Evolutionary conservation across 345 rosid genomes (phyloP).

Genomic region (Eucalyptus microcorys): DNA sequence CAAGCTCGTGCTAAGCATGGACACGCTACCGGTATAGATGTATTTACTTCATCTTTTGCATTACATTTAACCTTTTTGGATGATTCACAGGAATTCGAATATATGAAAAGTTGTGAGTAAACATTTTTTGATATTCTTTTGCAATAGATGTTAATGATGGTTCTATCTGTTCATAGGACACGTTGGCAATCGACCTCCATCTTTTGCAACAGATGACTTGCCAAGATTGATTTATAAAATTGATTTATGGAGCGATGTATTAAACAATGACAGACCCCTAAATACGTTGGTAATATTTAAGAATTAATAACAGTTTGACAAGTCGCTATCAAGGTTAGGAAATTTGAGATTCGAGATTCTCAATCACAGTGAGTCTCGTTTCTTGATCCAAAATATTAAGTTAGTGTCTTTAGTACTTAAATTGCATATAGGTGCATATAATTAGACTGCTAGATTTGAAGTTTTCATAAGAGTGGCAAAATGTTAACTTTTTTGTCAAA

Average conservation of each 20-base stretch:
- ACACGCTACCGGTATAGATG: not conserved
- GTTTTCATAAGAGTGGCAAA: not conserved
- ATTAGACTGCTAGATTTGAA: not conserved
- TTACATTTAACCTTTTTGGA: not conserved
- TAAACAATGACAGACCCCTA: not conserved
- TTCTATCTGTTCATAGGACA: not conserved
- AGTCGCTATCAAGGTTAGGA: too few relatives aligned
- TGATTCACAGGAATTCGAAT: not conserved
- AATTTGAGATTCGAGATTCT: too few relatives aligned
- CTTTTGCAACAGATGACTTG: not conserved
- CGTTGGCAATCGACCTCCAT: too few relatives aligned
- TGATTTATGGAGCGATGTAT: too few relatives aligned
- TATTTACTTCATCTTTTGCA: not conserved
- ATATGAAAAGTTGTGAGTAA: not conserved
- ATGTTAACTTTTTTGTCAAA: not conserved
- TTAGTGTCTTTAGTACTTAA: not conserved
- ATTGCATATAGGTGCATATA: not conserved
- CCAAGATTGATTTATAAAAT: not conserved
- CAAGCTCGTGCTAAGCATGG: not conserved
- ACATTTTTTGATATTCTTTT: not conserved
- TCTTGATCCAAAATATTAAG: not conserved
- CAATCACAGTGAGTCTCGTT: not conserved
- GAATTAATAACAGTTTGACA: not conserved
- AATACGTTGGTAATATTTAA: not conserved
- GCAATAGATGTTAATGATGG: not conserved